Evolutionary conservation across 768 basidiomycete genomes (phyloP).

Genomic region (Tulasnella sp.): DNA sequence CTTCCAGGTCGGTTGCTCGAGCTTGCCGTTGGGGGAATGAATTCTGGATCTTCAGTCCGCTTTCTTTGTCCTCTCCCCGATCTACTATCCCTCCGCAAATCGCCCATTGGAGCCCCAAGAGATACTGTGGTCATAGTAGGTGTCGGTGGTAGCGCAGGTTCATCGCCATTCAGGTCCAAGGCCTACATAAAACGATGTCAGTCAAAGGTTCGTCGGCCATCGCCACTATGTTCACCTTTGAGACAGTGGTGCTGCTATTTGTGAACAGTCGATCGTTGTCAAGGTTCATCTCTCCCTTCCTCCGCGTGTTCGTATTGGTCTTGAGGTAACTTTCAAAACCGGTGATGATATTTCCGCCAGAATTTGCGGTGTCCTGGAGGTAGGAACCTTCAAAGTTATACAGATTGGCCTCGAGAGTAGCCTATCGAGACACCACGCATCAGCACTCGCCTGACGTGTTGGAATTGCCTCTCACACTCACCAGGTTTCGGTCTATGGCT

Average conservation of each 20-base stretch:
- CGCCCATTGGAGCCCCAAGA: background rate
- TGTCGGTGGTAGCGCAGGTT: conserved; percentile 2
- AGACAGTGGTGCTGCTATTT: conserved; percentile 64
- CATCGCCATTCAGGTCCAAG: conserved; percentile 5
- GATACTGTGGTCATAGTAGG: conserved; percentile 11
- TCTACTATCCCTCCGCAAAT: conserved; percentile 2
- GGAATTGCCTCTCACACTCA: conserved; percentile 28
- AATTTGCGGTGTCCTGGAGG: conserved; percentile 67
- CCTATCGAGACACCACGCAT: conserved; percentile 34
- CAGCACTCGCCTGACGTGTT: background rate
- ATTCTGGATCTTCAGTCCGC: conserved; percentile 14
- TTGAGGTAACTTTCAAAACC: conserved; percentile 84
- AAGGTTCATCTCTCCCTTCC: conserved; percentile 64
- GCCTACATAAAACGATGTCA: no score
- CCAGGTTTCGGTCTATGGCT: conserved; percentile 64
- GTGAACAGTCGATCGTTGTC: conserved; percentile 77
- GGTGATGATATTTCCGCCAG: conserved; percentile 78
- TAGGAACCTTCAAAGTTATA: conserved; percentile 68
- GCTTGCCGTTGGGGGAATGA: conserved; percentile 1
- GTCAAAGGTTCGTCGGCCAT: no score
- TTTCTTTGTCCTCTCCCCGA: conserved; percentile 2
- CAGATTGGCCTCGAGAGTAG: conserved; percentile 66
- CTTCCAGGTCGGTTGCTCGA: conserved; percentile 2
- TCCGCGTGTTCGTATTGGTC: conserved; percentile 46
- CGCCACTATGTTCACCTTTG: conserved; percentile 58